Conservation (phyloP, 2,329 filamentous ascomycete genomes). For the Botrytis galanthina region DNA sequence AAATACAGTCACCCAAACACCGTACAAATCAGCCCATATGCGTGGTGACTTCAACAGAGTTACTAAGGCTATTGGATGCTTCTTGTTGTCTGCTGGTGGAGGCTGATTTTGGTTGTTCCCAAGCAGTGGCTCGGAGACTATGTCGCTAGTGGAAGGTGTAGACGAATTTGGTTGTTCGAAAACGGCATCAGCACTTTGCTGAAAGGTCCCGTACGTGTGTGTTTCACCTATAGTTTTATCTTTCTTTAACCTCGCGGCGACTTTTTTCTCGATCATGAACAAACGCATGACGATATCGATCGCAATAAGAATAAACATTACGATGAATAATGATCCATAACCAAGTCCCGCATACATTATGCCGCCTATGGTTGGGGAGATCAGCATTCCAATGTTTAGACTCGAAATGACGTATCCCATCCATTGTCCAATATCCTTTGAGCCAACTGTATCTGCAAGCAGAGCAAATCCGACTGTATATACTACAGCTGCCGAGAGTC, state of each 20-base stretch:
- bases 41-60: constrained; percentile 42
- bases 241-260: constrained; percentile 45
- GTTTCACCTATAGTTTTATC: background rate
- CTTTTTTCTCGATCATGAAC: constrained; percentile 55
- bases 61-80: constrained; percentile 32
- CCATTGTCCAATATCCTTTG: constrained; percentile 55
- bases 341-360: constrained; percentile 42
- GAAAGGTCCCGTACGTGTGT: constrained; percentile 10
- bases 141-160: background rate
- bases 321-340: constrained; percentile 58
- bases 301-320: constrained; percentile 53
- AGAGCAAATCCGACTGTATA: constrained; percentile 71
- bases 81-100: constrained; percentile 12
- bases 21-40: constrained; percentile 42
- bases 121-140: constrained; percentile 1
- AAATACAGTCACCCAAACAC: constrained; percentile 46
- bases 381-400: constrained; percentile 54
- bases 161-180: background rate
- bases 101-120: constrained; percentile 24
- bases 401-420: constrained; percentile 61
- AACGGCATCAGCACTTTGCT: constrained; percentile 1
- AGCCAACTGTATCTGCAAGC: constrained; percentile 66
- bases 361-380: constrained; percentile 44
- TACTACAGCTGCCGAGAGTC: constrained; percentile 60
- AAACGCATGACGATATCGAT: constrained; percentile 54